Conservation (phyloP, 805 yeast genomes). For the Metschnikowia henanensis region DNA sequence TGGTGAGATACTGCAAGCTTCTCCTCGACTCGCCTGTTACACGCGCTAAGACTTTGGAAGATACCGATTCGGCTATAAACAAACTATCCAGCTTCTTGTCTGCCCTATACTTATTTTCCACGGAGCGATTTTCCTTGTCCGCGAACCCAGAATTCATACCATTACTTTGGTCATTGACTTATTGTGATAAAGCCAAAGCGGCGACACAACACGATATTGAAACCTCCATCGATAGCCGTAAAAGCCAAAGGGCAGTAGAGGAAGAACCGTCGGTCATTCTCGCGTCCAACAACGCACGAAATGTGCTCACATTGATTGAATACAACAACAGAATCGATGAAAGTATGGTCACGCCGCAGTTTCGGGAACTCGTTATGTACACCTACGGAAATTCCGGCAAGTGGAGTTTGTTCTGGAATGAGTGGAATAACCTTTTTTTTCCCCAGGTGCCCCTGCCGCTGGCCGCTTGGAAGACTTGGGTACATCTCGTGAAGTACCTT, state of each 20-base stretch:
- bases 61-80: slow-evolving; percentile 24
- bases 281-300: slow-evolving; percentile 33
- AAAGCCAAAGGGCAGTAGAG: slow-evolving; percentile 5
- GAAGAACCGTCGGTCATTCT: slow-evolving; percentile 13
- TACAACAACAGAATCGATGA: slow-evolving; percentile 16
- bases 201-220: slow-evolving; percentile 29
- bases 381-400: slow-evolving; percentile 40
- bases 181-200: slow-evolving; percentile 13
- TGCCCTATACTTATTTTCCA: slow-evolving; percentile 27
- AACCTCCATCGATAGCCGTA: slow-evolving; percentile 17
- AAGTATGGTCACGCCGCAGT: slow-evolving; percentile 18
- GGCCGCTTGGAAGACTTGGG: slow-evolving; percentile 25
- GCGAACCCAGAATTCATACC: slow-evolving; percentile 31
- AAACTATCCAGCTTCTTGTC: slow-evolving; percentile 29
- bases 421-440: slow-evolving; percentile 30
- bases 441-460: slow-evolving; percentile 4
- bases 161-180: slow-evolving; percentile 35
- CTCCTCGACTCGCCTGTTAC: slow-evolving; percentile 35
- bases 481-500: slow-evolving; percentile 34
- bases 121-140: slow-evolving; percentile 24
- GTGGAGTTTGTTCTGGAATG: slow-evolving; percentile 40
- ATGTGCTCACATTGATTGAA: slow-evolving; percentile 27
- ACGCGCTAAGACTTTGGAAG: slow-evolving; percentile 7
- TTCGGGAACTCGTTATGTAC: slow-evolving; percentile 35
- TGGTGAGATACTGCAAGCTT: slow-evolving; percentile 30